phyloP scores from a whole-genome alignment of 306 rosid species.

The Gillenia trifoliata region DNA sequence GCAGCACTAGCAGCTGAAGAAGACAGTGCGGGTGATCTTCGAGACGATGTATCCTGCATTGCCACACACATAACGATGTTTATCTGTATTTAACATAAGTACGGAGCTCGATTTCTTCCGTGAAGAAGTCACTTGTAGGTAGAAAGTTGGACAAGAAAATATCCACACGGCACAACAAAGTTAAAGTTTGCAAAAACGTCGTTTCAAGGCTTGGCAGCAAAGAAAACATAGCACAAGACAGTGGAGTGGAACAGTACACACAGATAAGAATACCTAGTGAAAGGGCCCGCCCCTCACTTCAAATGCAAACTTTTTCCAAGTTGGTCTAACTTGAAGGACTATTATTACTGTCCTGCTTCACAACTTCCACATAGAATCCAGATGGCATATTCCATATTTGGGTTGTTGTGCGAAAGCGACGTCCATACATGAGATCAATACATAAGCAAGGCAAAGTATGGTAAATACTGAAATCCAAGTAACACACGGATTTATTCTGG shows the following conservation, averaged over 20 bases:
- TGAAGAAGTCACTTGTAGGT: neutral
- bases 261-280: neutral
- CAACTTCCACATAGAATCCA: neutral
- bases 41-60: neutral
- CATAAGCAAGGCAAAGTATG: too few species aligned
- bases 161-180: neutral
- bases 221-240: neutral
- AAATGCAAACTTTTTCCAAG: too few species aligned
- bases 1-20: neutral
- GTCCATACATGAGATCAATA: too few species aligned
- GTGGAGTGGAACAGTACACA: neutral
- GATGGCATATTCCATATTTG: neutral
- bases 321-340: too few species aligned
- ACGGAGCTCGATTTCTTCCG: neutral
- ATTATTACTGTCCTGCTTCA: neutral
- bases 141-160: neutral
- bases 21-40: neutral
- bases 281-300: too few species aligned
- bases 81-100: neutral
- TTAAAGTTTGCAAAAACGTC: neutral
- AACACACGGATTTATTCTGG: too few species aligned
- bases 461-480: too few species aligned
- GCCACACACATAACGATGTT: neutral
- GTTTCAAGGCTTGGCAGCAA: neutral
- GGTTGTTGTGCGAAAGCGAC: too few species aligned